A percentile compares a stretch with the other conserved stretches of the same genome.
These are phyloP conservation scores for Blastocladiella britannica DNA, from an alignment of 192 early-diverging fungal species.

Conservation along the genomic window DNA sequence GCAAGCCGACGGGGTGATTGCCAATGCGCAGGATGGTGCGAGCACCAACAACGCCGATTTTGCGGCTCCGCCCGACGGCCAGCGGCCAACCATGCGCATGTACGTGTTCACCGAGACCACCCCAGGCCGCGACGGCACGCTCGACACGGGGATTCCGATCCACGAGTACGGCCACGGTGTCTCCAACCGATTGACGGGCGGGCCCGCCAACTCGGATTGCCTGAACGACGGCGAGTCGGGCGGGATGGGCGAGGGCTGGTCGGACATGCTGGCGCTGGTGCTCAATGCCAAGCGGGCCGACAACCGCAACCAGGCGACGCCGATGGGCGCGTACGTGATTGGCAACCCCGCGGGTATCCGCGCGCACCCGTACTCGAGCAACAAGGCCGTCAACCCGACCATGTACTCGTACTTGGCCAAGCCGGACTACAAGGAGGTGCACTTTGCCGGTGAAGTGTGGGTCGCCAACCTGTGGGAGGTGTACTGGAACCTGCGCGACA, in stretches of 20 bases:
- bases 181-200: slow-evolving; percentile 15
- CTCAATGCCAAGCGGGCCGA: background rate
- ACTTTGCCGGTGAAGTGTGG: slow-evolving; percentile 85
- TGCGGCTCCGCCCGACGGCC: slow-evolving; percentile 84
- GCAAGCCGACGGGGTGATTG: slow-evolving; percentile 9
- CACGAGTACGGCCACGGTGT: slow-evolving; percentile 16
- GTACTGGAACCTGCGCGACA: slow-evolving; percentile 52
- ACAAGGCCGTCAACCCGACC: slow-evolving; percentile 46
- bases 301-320: slow-evolving; percentile 27
- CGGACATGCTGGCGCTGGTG: slow-evolving; percentile 8
- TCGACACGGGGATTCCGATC: slow-evolving; percentile 69
- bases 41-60: slow-evolving; percentile 75
- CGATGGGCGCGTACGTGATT: slow-evolving; percentile 58
- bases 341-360: slow-evolving; percentile 42
- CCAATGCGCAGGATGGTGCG: background rate
- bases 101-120: slow-evolving; percentile 64
- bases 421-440: slow-evolving; percentile 73
- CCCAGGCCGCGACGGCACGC: slow-evolving; percentile 60
- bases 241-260: slow-evolving; percentile 15
- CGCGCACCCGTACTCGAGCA: slow-evolving; percentile 53
- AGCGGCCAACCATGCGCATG: slow-evolving; percentile 78
- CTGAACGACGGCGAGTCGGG: slow-evolving; percentile 11
- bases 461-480: slow-evolving; percentile 78
- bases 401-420: slow-evolving; percentile 55
- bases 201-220: slow-evolving; percentile 9